Evolutionary conservation across 768 basidiomycete genomes (phyloP).

Genomic region (Tulasnella sp.): DNA sequence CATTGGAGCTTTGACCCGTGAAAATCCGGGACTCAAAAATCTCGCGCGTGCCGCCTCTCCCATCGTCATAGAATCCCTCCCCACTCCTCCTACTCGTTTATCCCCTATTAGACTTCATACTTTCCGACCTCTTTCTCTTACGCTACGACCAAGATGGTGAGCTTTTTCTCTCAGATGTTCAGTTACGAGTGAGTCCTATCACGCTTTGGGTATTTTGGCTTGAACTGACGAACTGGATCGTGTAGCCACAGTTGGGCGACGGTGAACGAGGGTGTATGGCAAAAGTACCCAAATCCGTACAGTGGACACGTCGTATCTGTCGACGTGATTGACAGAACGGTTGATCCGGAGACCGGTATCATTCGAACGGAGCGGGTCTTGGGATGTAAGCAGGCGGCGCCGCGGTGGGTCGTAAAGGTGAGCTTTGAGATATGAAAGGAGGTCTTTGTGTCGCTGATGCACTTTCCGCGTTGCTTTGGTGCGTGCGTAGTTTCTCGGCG

Average conservation of each 20-base stretch:
- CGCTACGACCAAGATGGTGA: constrained; percentile 33
- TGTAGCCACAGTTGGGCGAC: constrained; percentile 78
- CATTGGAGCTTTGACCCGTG: not conserved
- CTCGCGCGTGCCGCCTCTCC: not conserved
- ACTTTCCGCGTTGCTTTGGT: constrained; percentile 10
- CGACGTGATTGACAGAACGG: constrained; percentile 73
- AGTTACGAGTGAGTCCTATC: constrained; percentile 57
- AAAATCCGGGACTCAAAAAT: constrained; percentile 12
- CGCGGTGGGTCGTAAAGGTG: constrained; percentile 87
- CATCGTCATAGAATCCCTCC: constrained; percentile 1
- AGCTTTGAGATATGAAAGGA: constrained; percentile 22
- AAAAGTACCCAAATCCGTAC: constrained; percentile 91
- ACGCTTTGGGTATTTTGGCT: constrained; percentile 9
- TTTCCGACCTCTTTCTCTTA: not conserved
- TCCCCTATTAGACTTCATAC: not conserved
- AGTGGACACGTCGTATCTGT: constrained; percentile 80
- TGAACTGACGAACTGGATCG: constrained; percentile 12
- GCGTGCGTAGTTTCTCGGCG: constrained; percentile 63
- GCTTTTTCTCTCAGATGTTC: constrained; percentile 76
- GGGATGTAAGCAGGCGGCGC: constrained; percentile 86
- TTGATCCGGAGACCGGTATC: constrained; percentile 74
- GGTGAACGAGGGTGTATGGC: constrained; percentile 87
- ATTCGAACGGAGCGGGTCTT: constrained; percentile 83
- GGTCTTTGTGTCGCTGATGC: not conserved
- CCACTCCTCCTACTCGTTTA: too few relatives aligned